Percentiles rank a stretch among this genome's conserved stretches.
Evolutionary conservation across 2,329 filamentous ascomycete species (phyloP).

Genomic region (Colletotrichum scovillei): DNA sequence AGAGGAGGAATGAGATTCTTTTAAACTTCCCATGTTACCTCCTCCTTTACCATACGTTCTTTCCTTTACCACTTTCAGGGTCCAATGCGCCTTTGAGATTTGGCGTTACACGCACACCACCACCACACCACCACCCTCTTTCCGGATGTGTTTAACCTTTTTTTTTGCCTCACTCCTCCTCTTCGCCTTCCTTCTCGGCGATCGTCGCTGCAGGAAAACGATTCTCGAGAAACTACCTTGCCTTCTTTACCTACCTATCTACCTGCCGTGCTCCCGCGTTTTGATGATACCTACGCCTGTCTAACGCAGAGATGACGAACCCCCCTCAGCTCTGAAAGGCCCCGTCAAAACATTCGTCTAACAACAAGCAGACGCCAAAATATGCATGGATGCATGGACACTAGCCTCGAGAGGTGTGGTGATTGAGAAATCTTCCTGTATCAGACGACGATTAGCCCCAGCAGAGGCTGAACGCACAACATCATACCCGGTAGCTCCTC

Average conservation of each 20-base stretch:
- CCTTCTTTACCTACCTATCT: neutral
- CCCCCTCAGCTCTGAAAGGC: too few relatives aligned
- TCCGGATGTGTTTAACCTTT: neutral
- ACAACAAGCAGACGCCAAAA: too few relatives aligned
- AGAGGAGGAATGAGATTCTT: neutral
- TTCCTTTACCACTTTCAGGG: conserved; percentile 1
- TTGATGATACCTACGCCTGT: too few relatives aligned
- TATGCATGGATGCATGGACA: too few relatives aligned
- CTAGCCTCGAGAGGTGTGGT: neutral
- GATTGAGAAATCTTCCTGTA: neutral
- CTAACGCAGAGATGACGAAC: neutral
- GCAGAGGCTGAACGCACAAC: neutral
- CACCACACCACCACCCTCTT: neutral
- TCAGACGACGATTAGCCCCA: conserved; percentile 26
- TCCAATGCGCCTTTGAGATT: conserved; percentile 13
- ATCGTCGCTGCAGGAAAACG: neutral
- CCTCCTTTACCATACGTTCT: neutral
- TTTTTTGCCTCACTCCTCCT: neutral
- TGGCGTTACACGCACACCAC: neutral
- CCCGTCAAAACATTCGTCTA: too few relatives aligned
- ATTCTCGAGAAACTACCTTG: too few relatives aligned
- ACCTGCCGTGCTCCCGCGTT: too few relatives aligned
- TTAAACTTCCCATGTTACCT: neutral
- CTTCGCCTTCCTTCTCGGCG: neutral
- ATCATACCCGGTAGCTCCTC: neutral